Evolutionary conservation across 768 basidiomycete species (phyloP).

Genomic region (Hericium coralloides): DNA sequence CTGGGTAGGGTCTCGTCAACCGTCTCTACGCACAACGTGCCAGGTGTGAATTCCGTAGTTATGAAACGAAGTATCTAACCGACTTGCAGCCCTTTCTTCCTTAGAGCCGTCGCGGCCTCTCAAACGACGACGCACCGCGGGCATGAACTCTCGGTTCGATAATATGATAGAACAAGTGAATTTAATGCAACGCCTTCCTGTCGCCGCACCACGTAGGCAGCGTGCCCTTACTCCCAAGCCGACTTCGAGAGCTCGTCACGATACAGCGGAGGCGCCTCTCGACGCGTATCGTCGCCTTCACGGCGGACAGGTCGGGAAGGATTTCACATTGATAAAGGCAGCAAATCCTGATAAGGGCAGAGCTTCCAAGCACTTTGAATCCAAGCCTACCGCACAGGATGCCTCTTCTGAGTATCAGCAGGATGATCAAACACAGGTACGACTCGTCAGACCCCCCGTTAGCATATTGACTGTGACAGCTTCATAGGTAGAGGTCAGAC

Average conservation of each 20-base stretch:
- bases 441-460: too few relatives aligned
- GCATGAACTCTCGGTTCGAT: constrained; percentile 55
- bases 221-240: constrained; percentile 33
- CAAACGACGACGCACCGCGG: constrained; percentile 43
- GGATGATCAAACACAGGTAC: too few relatives aligned
- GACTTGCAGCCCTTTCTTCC: neutral
- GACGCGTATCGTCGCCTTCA: constrained; percentile 29
- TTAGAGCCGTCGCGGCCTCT: constrained; percentile 4
- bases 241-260: constrained; percentile 34
- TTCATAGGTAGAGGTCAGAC: neutral
- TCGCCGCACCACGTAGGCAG: constrained; percentile 15
- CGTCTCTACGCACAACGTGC: neutral
- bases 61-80: neutral
- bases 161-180: constrained; percentile 58
- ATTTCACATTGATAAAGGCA: constrained; percentile 16
- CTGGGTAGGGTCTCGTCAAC: neutral
- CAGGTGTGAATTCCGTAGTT: neutral
- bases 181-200: constrained; percentile 18
- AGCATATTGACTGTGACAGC: too few relatives aligned
- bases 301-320: constrained; percentile 27
- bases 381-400: too few relatives aligned
- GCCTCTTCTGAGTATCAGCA: too few relatives aligned
- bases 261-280: constrained; percentile 30
- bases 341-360: too few relatives aligned
- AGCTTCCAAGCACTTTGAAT: too few relatives aligned